Evolutionary conservation across 192 early-diverging fungal genomes (phyloP).

Genomic region (Coemansia sp.): DNA sequence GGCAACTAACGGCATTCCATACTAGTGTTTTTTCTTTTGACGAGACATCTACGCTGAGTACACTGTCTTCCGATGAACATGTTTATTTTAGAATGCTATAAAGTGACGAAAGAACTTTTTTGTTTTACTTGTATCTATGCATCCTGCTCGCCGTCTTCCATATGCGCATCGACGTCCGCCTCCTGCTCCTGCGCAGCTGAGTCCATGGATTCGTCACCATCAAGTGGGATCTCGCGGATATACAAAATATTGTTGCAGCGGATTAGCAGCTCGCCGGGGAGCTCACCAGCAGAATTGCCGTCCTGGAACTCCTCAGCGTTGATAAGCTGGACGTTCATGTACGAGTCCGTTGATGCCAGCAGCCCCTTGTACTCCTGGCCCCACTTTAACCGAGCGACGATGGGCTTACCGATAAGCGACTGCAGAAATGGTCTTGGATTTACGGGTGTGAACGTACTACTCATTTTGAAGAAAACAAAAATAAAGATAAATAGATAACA

Average conservation of each 20-base stretch:
- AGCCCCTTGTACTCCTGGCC: slow-evolving; percentile 96
- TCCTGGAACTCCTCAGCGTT: slow-evolving; percentile 96
- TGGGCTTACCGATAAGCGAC: slow-evolving; percentile 87
- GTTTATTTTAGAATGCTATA: not conserved
- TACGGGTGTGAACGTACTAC: slow-evolving; percentile 73
- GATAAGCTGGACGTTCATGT: slow-evolving; percentile 97
- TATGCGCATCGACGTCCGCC: slow-evolving; percentile 45
- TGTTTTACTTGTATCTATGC: not conserved
- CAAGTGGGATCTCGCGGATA: slow-evolving; percentile 64
- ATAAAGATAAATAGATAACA: not conserved
- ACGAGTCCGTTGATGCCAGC: slow-evolving; percentile 87
- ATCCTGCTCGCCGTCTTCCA: slow-evolving; percentile 50
- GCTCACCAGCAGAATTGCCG: slow-evolving; percentile 78
- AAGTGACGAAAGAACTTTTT: not conserved
- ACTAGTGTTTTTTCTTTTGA: slow-evolving; percentile 24
- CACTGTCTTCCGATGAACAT: not conserved
- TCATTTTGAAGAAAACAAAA: not conserved
- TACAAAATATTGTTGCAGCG: slow-evolving; percentile 87
- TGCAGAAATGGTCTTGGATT: slow-evolving; percentile 98
- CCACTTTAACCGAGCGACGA: slow-evolving; percentile 97
- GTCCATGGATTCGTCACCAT: not conserved
- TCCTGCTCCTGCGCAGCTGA: slow-evolving; percentile 6
- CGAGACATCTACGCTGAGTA: too few relatives aligned
- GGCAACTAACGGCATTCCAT: slow-evolving; percentile 72
- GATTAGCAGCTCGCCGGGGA: slow-evolving; percentile 91